Evolutionary conservation across 306 rosid species (phyloP).

Genomic region (Lablab purpureus): DNA sequence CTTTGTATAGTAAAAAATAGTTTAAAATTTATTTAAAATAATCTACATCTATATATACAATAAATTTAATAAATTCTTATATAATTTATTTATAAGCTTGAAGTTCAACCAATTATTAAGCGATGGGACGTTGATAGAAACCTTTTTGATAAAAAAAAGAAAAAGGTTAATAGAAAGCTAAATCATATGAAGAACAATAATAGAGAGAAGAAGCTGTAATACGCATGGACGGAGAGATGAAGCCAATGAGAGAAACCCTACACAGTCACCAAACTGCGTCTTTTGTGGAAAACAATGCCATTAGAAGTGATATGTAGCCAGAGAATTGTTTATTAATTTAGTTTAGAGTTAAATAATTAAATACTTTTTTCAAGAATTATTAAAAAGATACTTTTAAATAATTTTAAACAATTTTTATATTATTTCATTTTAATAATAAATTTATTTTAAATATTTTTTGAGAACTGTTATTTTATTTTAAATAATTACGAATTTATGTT

Average conservation of each 20-base stretch:
- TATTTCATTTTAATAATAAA: too few relatives aligned
- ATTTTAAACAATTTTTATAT: too few relatives aligned
- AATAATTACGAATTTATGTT: too few relatives aligned
- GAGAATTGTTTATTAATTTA: too few relatives aligned
- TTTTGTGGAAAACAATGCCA: slow-evolving; percentile 32
- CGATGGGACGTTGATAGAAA: neutral
- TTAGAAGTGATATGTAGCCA: too few relatives aligned
- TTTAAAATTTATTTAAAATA: neutral
- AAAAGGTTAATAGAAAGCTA: neutral
- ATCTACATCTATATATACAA: neutral
- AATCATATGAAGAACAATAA: neutral
- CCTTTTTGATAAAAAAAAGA: too few relatives aligned
- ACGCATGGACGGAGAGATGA: slow-evolving; percentile 39
- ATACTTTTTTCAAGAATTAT: too few relatives aligned
- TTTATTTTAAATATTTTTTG: too few relatives aligned
- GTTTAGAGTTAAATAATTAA: too few relatives aligned
- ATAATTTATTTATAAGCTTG: neutral
- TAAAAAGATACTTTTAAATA: too few relatives aligned
- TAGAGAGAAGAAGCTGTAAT: neutral
- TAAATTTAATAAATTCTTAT: neutral
- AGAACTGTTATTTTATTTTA: too few relatives aligned
- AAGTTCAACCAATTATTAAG: neutral
- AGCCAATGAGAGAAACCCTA: neutral
- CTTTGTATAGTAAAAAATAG: neutral
- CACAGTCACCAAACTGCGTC: neutral